These are phyloP conservation scores for Xylariaceae sp. DNA, from an alignment of 2,329 filamentous ascomycete species.

Conservation along the genomic window DNA sequence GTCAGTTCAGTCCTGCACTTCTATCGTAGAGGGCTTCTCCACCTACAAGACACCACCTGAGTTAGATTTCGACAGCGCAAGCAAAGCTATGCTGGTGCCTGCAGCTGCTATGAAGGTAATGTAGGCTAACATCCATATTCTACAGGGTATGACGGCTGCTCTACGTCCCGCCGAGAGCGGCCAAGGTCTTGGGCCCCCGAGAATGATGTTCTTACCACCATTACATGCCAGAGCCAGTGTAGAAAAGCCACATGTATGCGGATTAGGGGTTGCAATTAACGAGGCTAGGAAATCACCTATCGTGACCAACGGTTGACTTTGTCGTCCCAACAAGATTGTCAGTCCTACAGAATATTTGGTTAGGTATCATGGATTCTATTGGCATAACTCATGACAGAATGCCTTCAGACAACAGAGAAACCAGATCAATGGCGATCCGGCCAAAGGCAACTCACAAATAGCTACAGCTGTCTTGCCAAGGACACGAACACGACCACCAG, in stretches of 20 bases:
- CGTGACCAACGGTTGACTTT: conserved; percentile 46
- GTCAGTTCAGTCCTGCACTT: no score
- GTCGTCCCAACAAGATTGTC: conserved; percentile 25
- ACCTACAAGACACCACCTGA: no score
- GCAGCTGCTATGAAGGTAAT: not conserved
- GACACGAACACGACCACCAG: not conserved
- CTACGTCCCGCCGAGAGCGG: not conserved
- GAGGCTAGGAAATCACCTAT: conserved; percentile 50
- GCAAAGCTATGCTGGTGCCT: not conserved
- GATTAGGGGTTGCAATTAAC: conserved; percentile 45
- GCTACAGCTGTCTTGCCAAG: not conserved
- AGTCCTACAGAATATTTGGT: no score
- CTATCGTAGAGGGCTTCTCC: no score
- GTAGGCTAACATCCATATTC: not conserved
- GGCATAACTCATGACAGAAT: no score
- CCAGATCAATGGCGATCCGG: not conserved
- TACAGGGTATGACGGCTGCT: not conserved
- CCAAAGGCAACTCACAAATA: not conserved
- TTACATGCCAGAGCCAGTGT: not conserved
- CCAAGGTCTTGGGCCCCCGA: not conserved
- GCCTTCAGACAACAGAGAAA: no score
- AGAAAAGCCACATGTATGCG: not conserved
- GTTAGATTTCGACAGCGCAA: no score
- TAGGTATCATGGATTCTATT: no score
- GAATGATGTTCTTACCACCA: not conserved